A percentile compares a stretch with the other conserved stretches of the same genome.
Conservation (phyloP, 257 asterid species). For the Solanum ossicruentum region DNA sequence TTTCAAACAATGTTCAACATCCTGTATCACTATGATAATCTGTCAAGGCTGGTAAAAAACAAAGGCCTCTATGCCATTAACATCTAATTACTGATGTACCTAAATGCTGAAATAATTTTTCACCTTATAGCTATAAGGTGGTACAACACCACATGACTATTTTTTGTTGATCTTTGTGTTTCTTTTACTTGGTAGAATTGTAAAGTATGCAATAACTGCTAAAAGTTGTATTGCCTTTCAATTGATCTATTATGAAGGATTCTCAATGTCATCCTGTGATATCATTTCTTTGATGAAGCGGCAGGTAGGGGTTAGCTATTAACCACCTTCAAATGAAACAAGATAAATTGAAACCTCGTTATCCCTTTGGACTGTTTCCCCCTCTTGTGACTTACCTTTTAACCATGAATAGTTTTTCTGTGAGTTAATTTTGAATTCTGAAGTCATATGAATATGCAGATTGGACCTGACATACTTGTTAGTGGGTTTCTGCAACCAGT, state of each 20-base stretch:
- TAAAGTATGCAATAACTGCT: background rate
- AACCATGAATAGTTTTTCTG: background rate
- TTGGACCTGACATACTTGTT: slow-evolving; percentile 93
- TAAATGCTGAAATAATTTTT: background rate
- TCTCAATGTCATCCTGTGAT: background rate
- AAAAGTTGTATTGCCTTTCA: background rate
- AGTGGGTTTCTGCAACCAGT: slow-evolving; percentile 96
- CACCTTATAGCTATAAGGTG: background rate
- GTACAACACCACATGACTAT: background rate
- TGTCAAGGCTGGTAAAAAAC: background rate
- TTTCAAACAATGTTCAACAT: background rate
- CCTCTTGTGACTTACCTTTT: background rate
- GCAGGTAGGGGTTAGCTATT: background rate
- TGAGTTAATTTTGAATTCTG: background rate
- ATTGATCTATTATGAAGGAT: background rate
- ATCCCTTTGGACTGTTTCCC: background rate
- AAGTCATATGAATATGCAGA: slow-evolving; percentile 21
- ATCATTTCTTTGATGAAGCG: background rate
- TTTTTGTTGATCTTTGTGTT: background rate
- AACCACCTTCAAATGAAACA: background rate
- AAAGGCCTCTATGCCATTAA: background rate
- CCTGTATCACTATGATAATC: background rate
- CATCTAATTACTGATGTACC: background rate
- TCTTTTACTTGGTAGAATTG: background rate
- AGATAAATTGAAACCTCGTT: background rate